These are phyloP conservation scores for Pholiota conissans DNA, from an alignment of 768 basidiomycete species.

Conservation along the genomic window DNA sequence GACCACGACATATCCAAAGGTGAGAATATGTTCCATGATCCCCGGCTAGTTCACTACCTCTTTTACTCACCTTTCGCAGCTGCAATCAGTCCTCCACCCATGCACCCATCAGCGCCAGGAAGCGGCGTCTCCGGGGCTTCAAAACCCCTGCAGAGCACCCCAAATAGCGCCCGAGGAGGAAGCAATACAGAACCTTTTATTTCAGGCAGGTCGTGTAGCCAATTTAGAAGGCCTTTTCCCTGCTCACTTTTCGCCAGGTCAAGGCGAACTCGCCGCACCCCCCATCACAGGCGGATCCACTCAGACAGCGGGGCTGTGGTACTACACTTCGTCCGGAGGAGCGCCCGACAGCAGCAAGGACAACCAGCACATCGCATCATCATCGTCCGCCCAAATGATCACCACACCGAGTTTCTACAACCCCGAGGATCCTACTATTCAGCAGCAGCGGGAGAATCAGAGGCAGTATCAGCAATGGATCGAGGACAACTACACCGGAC, in stretches of 20 bases:
- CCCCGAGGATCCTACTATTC: conserved; percentile 34
- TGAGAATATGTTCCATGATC: conserved; percentile 21
- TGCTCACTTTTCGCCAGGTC: conserved; percentile 10
- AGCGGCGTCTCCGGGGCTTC: conserved; percentile 30
- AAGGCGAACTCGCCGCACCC: conserved; percentile 7
- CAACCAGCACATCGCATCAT: conserved; percentile 16
- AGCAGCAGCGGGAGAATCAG: conserved; percentile 25
- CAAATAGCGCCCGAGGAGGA: conserved; percentile 23
- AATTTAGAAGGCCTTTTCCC: conserved; percentile 10
- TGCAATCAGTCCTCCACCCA: too few relatives aligned
- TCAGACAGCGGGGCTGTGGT: conserved; percentile 18
- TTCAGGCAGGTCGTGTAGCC: conserved; percentile 19
- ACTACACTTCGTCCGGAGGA: conserved; percentile 13
- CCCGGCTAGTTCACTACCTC: conserved; percentile 2
- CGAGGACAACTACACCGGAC: conserved; percentile 29
- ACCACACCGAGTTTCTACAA: conserved; percentile 57
- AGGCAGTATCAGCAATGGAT: conserved; percentile 44
- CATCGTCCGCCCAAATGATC: conserved; percentile 47
- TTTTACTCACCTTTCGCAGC: conserved; percentile 12
- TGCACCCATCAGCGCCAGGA: conserved; percentile 34
- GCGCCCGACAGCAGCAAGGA: conserved; percentile 9
- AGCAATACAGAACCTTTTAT: conserved; percentile 20
- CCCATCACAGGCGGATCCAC: conserved; percentile 8
- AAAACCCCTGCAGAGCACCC: conserved; percentile 23
- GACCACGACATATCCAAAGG: conserved; percentile 13